A percentile compares a stretch with the other conserved stretches of the same genome.
Conservation (phyloP, 2,329 filamentous ascomycete genomes). For the Penicillium fuscoglaucum region DNA sequence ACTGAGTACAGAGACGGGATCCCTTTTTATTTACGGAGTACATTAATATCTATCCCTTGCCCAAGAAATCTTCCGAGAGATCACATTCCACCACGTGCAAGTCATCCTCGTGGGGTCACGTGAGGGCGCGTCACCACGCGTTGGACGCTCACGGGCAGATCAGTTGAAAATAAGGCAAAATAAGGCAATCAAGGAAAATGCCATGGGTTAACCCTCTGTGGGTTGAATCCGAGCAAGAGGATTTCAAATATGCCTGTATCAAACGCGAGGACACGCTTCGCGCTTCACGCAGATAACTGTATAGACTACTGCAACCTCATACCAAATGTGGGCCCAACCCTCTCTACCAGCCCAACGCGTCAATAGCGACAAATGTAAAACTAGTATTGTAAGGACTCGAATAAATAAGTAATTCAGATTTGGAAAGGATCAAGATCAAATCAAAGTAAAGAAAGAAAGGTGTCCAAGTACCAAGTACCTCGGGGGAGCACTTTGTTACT, state of each 20-base stretch:
- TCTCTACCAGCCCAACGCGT: not conserved
- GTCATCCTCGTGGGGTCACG: constrained; percentile 18
- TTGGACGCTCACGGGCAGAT: not conserved
- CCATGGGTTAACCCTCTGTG: not conserved
- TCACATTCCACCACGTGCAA: constrained; percentile 13
- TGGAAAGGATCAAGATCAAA: not conserved
- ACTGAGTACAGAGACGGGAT: not conserved
- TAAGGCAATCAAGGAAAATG: not conserved
- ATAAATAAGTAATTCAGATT: not conserved
- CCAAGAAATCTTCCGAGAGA: not conserved
- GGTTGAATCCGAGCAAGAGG: not conserved
- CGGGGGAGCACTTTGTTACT: constrained; percentile 20
- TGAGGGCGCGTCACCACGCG: constrained; percentile 23
- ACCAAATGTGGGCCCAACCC: not conserved
- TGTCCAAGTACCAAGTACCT: constrained; percentile 16
- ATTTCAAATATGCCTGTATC: not conserved
- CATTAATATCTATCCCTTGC: not conserved
- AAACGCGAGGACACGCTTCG: constrained; percentile 5
- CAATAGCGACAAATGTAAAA: not conserved
- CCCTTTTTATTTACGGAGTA: not conserved
- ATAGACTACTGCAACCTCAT: constrained; percentile 5
- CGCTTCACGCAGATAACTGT: constrained; percentile 1
- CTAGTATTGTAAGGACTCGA: not conserved
- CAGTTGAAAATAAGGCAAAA: not conserved
- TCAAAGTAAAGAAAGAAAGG: not conserved